Base-by-base conservation (phyloP, 768 basidiomycete species). In the Rhizopogon vinicolor region DNA sequence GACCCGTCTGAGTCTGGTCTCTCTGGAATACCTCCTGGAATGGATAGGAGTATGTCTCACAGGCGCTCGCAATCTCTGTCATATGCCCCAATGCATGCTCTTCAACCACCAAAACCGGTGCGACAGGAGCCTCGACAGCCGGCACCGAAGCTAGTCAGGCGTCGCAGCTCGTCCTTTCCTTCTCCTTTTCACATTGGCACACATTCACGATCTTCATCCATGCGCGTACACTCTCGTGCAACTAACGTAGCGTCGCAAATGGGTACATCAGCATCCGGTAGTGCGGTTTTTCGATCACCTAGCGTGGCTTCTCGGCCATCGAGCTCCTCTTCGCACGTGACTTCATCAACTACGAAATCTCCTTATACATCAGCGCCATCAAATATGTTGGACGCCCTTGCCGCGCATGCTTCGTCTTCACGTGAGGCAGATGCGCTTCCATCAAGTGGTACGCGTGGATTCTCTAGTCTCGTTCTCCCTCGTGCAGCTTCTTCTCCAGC, bases 381-480 rank as follows among this genome's bases (percentile, higher is more conserved):
- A 8, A 68, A 71, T 46, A 68, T 31, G 22, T 61, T 72, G 12
- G 68, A 70, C 33, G 68, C 68, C 7, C 66, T 70, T 40, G 70
- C 68, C 39, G 68, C 68, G 13, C 66, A 70, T 8, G 64, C 62
- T 7, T 66, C 64, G 5, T 57, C 62, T 13, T 70, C 68, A 44
- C 62, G 62, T 10, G 61, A 59, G 3, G 60, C 55, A 16, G 62
- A 63, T 14, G 40, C 62, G 6, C 50, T 70, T 19, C 68, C 68
- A 40, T 81, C 80, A 16, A 74, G 76, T 33, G 84, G 82, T 1
- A 85, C 82, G 2, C 81, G 75, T 51, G 83, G 82, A 16, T 84
- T 78, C 57, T 78, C 80, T 7, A 73, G 75, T 19, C 78, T 85
- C 19, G 71, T 78, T 7, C 76, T 84, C 8, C 83, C 83, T 29